Conservation (phyloP, 495 filamentous ascomycete species). For the Poronia punctata region DNA sequence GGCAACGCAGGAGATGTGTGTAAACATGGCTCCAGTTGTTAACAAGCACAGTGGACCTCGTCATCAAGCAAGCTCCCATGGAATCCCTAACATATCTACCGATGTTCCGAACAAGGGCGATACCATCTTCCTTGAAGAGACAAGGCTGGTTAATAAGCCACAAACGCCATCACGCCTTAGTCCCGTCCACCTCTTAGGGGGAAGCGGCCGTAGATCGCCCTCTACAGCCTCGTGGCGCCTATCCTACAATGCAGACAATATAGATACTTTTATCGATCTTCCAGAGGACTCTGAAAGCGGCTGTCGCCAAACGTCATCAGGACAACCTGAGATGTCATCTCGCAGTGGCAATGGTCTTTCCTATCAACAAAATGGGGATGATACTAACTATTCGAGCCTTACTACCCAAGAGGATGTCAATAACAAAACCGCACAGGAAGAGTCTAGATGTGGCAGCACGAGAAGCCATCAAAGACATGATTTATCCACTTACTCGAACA, state of each 20-base stretch:
- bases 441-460: no score
- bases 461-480: constrained; percentile 2
- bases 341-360: constrained; percentile 1
- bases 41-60: constrained; percentile 5
- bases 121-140: constrained; percentile 7
- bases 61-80: constrained; percentile 17
- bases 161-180: constrained; percentile 24
- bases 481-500: constrained; percentile 11
- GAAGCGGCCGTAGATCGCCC: constrained; percentile 22
- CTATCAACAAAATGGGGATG: background rate
- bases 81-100: constrained; percentile 7
- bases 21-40: background rate
- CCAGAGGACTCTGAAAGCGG: constrained; percentile 3
- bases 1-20: constrained; percentile 1
- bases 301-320: constrained; percentile 2
- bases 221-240: constrained; percentile 35
- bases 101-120: constrained; percentile 7
- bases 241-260: constrained; percentile 30
- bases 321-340: background rate
- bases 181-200: constrained; percentile 16
- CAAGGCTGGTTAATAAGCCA: constrained; percentile 19
- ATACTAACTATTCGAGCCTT: background rate
- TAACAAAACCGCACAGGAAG: constrained; percentile 2
- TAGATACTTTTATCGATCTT: constrained; percentile 20
- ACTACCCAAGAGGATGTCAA: constrained; percentile 5